phyloP scores from a whole-genome alignment of 1,284 basidiomycete species.

The Leccinum fuscescens region DNA sequence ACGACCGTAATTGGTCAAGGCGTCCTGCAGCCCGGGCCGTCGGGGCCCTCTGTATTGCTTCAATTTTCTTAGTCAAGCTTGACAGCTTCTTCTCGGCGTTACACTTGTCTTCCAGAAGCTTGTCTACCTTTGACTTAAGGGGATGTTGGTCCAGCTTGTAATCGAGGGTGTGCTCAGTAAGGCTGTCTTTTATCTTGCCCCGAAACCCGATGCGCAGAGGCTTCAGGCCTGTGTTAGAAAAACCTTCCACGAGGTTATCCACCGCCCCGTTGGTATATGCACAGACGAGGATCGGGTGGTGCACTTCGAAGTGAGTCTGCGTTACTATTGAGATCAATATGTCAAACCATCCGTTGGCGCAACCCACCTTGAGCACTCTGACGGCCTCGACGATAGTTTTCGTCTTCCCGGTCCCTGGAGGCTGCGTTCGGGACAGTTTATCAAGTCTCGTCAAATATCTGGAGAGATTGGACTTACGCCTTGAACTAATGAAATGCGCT shows the following conservation, averaged over 20 bases:
- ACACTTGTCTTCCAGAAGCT: conserved; percentile 35
- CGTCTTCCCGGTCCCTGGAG: conserved; percentile 96
- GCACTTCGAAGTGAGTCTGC: conserved; percentile 75
- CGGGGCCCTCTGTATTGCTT: conserved; percentile 20
- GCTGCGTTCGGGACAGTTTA: conserved; percentile 43
- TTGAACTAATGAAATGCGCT: conserved; percentile 81
- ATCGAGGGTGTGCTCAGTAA: conserved; percentile 66
- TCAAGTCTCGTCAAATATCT: conserved; percentile 1
- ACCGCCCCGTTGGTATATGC: conserved; percentile 94
- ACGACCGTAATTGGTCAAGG: conserved; percentile 42
- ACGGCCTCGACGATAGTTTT: conserved; percentile 87
- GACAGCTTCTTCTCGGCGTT: conserved; percentile 30
- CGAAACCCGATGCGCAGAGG: conserved; percentile 76
- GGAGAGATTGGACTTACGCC: conserved; percentile 56
- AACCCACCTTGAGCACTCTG: conserved; percentile 72
- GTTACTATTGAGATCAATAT: neutral
- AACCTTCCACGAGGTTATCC: conserved; percentile 86
- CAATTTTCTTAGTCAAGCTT: conserved; percentile 29
- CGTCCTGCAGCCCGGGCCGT: conserved; percentile 24
- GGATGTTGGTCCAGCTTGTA: conserved; percentile 65
- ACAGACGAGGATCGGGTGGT: conserved; percentile 83
- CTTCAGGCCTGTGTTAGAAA: conserved; percentile 61
- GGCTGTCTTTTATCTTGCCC: conserved; percentile 57
- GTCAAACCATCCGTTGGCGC: neutral
- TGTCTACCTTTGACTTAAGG: conserved; percentile 45